Evolutionary conservation across 768 basidiomycete species (phyloP), one percentile per base, ranked within the genome.

Genomic region (Tricholoma saponaceum): DNA sequence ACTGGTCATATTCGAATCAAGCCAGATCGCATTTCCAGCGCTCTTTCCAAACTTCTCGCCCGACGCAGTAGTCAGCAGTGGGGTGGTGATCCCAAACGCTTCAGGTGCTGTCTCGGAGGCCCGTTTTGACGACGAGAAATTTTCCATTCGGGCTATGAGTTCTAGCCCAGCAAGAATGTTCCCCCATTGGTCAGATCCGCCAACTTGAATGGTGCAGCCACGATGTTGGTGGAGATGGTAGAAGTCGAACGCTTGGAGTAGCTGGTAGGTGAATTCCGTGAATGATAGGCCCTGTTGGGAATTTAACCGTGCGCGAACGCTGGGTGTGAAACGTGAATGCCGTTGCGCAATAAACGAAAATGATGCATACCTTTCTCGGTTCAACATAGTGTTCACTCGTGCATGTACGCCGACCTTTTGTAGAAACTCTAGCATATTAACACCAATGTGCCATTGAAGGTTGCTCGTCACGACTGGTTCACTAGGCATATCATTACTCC

Each of bases 41-140:
- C 91, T 95, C 78, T 99, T 99, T 6, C 96, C 97, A 70, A 98
- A 96, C 75, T 99, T 99, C 67, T 92, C 90, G 0, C 97, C 97
- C 1, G 81, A 80, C 0, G 90, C 79, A 0, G 92, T 95, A 10
- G 94, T 95, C 39, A 99, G 78, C 23, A 99, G 76, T n/a, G 95
- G 96, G 2, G 95, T 95, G 0, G 96, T 98, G 50, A 99, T 70
- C 1, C 94, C 96, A 67, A 82, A 96, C 6, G 84, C 89, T 23
- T 70, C 62, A 14, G 56, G 50, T 5, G 62, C 58, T 18, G 62
- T 64, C 62, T 66, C 75, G 60, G 61, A 18, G 25, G 43, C 32
- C 5, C 47, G 47, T 35, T 60, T 56, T 23, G 39, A 58, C 25
- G 58, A 58, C 26, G 52, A 37, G 5, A 59, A 44, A 23, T 46